These are phyloP conservation scores for Coemansia biformis DNA, from an alignment of 192 early-diverging fungal genomes.

Conservation along the genomic window DNA sequence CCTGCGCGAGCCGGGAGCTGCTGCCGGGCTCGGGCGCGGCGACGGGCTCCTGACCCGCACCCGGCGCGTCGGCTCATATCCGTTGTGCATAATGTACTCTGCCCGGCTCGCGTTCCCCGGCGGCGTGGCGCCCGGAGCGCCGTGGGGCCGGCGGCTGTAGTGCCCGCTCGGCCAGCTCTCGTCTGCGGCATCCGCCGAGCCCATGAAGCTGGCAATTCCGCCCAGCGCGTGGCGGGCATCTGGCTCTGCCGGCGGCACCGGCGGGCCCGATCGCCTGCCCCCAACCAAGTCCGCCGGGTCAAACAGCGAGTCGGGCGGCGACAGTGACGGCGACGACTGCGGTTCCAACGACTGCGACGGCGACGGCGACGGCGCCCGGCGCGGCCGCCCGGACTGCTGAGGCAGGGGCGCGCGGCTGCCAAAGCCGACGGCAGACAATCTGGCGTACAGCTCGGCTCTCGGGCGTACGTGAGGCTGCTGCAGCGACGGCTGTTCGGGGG, in stretches of 20 bases:
- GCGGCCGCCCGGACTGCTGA: too few species aligned
- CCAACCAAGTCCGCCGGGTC: slow-evolving; percentile 1
- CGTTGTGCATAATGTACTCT: neutral
- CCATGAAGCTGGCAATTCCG: neutral
- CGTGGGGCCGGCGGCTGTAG: neutral
- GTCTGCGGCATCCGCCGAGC: neutral
- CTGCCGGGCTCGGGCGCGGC: too few species aligned
- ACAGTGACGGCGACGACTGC: slow-evolving; percentile 1
- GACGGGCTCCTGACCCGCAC: too few species aligned
- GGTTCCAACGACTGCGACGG: slow-evolving; percentile 4
- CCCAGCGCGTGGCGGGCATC: neutral
- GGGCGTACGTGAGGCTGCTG: too few species aligned
- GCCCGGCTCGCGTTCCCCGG: neutral
- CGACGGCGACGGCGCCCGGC: neutral
- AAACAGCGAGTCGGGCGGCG: slow-evolving; percentile 16
- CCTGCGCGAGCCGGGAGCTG: neutral
- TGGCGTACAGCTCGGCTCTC: too few species aligned
- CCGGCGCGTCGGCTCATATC: too few species aligned
- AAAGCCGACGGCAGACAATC: too few species aligned
- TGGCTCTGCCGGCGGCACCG: neutral
- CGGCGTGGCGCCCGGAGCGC: too few species aligned
- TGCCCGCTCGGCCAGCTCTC: neutral
- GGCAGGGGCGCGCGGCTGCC: too few species aligned
- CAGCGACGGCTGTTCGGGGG: neutral
- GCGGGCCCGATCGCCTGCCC: neutral